Conservation (phyloP, 1,284 basidiomycete species). For the Irpex sp. region DNA sequence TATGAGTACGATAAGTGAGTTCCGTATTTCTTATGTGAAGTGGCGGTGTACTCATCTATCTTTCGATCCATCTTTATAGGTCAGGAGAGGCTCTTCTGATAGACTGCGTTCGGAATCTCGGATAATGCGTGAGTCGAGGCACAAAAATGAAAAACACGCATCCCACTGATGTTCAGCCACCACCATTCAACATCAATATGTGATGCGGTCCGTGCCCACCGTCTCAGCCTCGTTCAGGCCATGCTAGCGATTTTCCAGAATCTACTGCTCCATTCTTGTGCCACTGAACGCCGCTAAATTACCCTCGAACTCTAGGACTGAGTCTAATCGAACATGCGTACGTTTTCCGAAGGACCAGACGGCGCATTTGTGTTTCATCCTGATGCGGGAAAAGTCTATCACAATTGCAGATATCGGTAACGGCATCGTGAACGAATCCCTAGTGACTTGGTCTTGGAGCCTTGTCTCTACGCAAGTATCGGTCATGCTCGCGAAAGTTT, state of each 20-base stretch:
- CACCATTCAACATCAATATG: background rate
- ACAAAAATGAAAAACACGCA: slow-evolving; percentile 5
- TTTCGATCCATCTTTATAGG: background rate
- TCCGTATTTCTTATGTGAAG: background rate
- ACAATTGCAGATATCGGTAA: too few species aligned
- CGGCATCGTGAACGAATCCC: too few species aligned
- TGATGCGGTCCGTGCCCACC: slow-evolving; percentile 9
- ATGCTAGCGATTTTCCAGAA: slow-evolving; percentile 1
- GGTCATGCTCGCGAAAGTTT: background rate
- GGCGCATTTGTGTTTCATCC: too few species aligned
- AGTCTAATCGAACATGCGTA: background rate
- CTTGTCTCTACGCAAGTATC: background rate
- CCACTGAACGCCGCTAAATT: background rate
- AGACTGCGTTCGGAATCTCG: background rate
- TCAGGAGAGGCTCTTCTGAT: background rate
- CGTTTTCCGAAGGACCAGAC: background rate
- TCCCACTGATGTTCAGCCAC: background rate
- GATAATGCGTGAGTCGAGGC: background rate
- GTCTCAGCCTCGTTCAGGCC: slow-evolving; percentile 2
- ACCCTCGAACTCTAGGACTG: background rate
- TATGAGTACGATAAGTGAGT: background rate
- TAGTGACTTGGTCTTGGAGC: background rate
- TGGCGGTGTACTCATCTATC: background rate
- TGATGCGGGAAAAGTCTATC: too few species aligned
- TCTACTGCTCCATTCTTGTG: background rate